A percentile compares a stretch with the other conserved stretches of the same genome.
These are phyloP conservation scores for Cubamyces lactineus DNA, from an alignment of 768 basidiomycete species.

Conservation along the genomic window DNA sequence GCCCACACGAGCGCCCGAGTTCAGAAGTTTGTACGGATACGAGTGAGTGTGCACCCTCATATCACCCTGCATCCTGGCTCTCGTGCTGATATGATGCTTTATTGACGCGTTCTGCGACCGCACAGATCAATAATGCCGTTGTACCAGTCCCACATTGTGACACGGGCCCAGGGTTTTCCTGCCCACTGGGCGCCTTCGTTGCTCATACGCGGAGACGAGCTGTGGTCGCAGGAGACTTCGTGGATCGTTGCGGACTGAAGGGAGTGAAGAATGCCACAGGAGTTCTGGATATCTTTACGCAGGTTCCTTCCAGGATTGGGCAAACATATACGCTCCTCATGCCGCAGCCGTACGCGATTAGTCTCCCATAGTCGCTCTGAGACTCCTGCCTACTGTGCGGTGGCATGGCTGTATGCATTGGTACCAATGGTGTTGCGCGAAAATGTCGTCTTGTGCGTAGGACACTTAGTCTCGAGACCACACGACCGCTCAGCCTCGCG, in stretches of 20 bases:
- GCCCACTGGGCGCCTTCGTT: constrained; percentile 41
- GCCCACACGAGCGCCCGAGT: constrained; percentile 20
- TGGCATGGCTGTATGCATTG: neutral
- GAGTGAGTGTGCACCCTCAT: constrained; percentile 30
- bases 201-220: constrained; percentile 36
- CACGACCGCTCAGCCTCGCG: no score
- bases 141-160: constrained; percentile 45
- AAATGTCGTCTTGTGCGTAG: no score
- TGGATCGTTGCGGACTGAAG: constrained; percentile 40
- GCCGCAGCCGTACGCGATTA: constrained; percentile 10
- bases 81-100: neutral
- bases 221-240: constrained; percentile 41
- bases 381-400: neutral
- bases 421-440: no score
- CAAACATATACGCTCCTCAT: constrained; percentile 17
- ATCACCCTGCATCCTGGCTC: neutral
- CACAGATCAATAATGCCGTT: constrained; percentile 44
- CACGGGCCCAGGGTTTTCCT: constrained; percentile 44
- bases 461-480: no score
- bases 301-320: constrained; percentile 19
- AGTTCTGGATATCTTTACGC: constrained; percentile 29
- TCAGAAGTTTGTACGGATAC: constrained; percentile 40
- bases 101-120: neutral
- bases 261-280: constrained; percentile 29
- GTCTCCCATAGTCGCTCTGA: neutral